phyloP scores from a whole-genome alignment of 768 basidiomycete genomes.

The Collybia nuda region DNA sequence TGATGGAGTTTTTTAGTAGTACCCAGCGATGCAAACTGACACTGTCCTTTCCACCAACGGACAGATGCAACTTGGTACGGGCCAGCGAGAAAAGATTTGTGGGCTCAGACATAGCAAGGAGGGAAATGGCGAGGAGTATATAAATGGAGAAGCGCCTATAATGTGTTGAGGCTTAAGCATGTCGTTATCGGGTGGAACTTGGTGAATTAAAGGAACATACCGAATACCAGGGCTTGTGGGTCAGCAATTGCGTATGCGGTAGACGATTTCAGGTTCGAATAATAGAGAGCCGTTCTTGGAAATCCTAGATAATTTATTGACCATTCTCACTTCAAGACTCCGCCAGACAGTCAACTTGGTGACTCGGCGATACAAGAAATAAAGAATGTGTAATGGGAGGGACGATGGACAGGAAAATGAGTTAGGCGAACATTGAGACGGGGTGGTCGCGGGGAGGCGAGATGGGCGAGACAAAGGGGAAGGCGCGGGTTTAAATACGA shows the following conservation, averaged over 20 bases:
- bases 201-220: constrained; percentile 6
- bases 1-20: constrained; percentile 81
- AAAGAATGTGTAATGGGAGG: constrained; percentile 24
- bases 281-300: constrained; percentile 85
- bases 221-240: constrained; percentile 5
- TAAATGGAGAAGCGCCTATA: constrained; percentile 14
- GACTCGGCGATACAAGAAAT: constrained; percentile 33
- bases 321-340: constrained; percentile 56
- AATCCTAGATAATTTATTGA: constrained; percentile 79
- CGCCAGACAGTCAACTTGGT: constrained; percentile 42
- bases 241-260: constrained; percentile 72
- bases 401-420: constrained; percentile 16
- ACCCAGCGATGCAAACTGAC: constrained; percentile 86
- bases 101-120: constrained; percentile 31
- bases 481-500: constrained; percentile 21
- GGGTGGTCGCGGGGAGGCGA: constrained; percentile 13
- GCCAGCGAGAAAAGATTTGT: constrained; percentile 60
- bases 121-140: constrained; percentile 15
- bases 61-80: constrained; percentile 72
- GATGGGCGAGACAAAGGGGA: constrained; percentile 15
- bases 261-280: constrained; percentile 85
- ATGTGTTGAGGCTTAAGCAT: neutral
- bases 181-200: neutral
- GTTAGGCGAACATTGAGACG: constrained; percentile 45
- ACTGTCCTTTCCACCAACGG: constrained; percentile 59